Base-by-base conservation (phyloP, 768 basidiomycete genomes). In the Hygrophoropsis aurantiaca region DNA sequence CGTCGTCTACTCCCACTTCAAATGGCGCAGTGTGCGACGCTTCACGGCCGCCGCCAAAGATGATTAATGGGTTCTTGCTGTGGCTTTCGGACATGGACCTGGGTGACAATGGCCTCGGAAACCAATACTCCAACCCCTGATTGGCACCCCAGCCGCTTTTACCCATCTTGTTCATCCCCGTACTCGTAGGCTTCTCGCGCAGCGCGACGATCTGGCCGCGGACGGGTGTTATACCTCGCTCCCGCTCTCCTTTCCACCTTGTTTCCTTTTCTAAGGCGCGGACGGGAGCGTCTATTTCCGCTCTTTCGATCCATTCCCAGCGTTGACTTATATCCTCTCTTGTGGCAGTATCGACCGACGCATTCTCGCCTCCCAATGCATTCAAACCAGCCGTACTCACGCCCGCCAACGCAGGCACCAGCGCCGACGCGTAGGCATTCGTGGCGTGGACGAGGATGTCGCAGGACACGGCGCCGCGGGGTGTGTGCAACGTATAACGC, bases 361-460 rank as follows among this genome's bases (percentile, higher is more conserved):
- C n/a, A n/a, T n/a, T n/a, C n/a, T n/a, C n/a, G n/a, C n/a, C n/a
- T n/a, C n/a, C n/a, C n/a, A n/a, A n/a, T n/a, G n/a, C n/a, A n/a
- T n/a, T n/a, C n/a, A n/a, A n/a, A n/a, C n/a, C n/a, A n/a, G n/a
- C n/a, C n/a, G n/a, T n/a, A n/a, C n/a, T n/a, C n/a, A n/a, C 71
- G 0, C 82, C 80, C 7, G 72, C 55, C 23, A 93, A 60, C 48
- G 81, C 77, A 0, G 88, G 87, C n/a, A 97, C 71, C 27, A 95
- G 77, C 55, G 87, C 75, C 3, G 84, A 79, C 10, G 84, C 79
- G 50, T 94, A 94, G 0, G 73, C 94, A 56, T 97, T 97, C 9
- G 90, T 94, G 0, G 90, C 90, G 59, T 94, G 90, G 4, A 97
- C 70, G 36, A 95, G 78, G 49, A 83, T 81, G 16, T 72, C 64